Percentiles rank a stretch among this genome's conserved stretches.
Evolutionary conservation across 345 rosid species (phyloP).

Genomic region (Linum trigynum): DNA sequence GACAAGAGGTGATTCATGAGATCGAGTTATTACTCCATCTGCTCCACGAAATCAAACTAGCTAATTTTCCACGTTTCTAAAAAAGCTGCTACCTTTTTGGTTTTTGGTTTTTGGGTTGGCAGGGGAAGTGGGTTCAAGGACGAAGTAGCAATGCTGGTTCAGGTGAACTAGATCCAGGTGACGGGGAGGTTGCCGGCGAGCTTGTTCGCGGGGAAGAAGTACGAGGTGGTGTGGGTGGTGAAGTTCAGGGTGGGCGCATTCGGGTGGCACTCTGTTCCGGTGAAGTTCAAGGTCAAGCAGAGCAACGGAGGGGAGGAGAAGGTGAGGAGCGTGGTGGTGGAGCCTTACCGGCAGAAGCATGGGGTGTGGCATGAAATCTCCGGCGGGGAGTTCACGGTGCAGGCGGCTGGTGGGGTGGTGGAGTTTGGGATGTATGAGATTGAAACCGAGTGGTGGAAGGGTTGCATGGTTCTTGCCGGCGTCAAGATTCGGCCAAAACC

Average conservation of each 20-base stretch:
- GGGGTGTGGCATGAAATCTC: slow-evolving; percentile 21
- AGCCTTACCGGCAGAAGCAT: slow-evolving; percentile 14
- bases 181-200: slow-evolving; percentile 13
- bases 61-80: not conserved
- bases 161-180: slow-evolving; percentile 31
- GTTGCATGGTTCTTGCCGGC: slow-evolving; percentile 27
- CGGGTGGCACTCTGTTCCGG: slow-evolving; percentile 26
- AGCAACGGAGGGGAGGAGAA: slow-evolving; percentile 11
- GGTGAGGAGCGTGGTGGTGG: slow-evolving; percentile 10
- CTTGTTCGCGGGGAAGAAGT: not conserved
- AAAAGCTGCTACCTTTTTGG: not conserved
- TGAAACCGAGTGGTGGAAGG: slow-evolving; percentile 29
- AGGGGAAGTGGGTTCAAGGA: slow-evolving; percentile 17
- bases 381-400: slow-evolving; percentile 17
- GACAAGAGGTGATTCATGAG: slow-evolving; percentile 4
- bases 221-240: slow-evolving; percentile 11
- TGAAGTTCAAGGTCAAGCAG: slow-evolving; percentile 21
- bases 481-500: slow-evolving; percentile 18
- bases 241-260: slow-evolving; percentile 30
- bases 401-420: slow-evolving; percentile 2
- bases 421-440: slow-evolving; percentile 27
- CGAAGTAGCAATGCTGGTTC: slow-evolving; percentile 14
- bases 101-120: not conserved
- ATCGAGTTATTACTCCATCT: not conserved
- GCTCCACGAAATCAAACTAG: not conserved